Base-by-base conservation (phyloP, 352 stramenopile species). In the Phytophthora tentaculata region DNA sequence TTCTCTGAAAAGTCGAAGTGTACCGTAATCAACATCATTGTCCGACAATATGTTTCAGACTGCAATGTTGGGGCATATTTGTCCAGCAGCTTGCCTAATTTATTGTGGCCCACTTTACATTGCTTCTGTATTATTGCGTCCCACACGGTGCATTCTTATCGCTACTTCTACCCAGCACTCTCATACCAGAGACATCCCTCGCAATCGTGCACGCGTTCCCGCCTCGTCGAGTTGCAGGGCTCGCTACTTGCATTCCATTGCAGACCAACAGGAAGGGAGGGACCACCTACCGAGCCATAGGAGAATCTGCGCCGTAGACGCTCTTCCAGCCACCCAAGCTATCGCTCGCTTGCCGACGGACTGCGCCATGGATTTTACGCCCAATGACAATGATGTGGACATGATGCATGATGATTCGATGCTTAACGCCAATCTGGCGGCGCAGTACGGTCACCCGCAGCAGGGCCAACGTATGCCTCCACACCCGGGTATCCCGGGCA, bases 361-460 rank as follows among this genome's bases (percentile, higher is more conserved):
- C 23, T 9, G 29, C 19, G 44, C 29, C 20, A 91, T 91, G 80
- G 81, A 91, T 41, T 91, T 88, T 61, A 67, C 73, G 26, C 67
- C 79, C 3, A 80, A 79, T 43, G 83, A 91, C 24, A 70, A 72
- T 47, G 84, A 92, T 49, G 84, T 92, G 50, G 80, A 92, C 56
- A 92, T 92, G 84, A 90, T 92, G 79, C 80, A 89, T 56, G 81
- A 90, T 48, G 74, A 89, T 63, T 71, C 76, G 39, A 74, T 90
- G 72, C 69, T 92, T 2, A 69, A 70, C 50, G 73, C 77, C 44
- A 84, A 88, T 59, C 52, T 88, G 43, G 73, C 74, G 24, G 74
- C 72, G 22, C 77, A 84, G 54, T 88, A 84, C 53, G 69, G 70
- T 52, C 63, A 76, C 23, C 74, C 68, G n/a, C 65, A 55, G 5